phyloP scores from a whole-genome alignment of 2,329 filamentous ascomycete species.

The Fusarium stilboides region DNA sequence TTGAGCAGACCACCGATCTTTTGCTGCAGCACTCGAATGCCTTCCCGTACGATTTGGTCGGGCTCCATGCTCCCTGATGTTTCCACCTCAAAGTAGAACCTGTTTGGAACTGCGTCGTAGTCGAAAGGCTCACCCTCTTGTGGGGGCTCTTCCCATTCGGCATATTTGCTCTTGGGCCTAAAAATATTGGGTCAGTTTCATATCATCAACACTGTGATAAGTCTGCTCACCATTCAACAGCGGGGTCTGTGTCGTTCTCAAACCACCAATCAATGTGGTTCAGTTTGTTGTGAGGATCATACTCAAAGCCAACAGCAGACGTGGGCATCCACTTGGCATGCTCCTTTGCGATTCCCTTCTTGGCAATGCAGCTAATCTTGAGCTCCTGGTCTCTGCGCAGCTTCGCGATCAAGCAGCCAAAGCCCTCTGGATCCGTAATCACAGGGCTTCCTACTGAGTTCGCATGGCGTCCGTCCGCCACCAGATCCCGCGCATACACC shows the following conservation, averaged over 20 bases:
- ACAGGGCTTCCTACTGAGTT: conserved; percentile 88
- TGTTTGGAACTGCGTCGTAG: conserved; percentile 86
- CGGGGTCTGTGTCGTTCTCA: conserved; percentile 79
- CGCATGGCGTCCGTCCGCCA: conserved; percentile 77
- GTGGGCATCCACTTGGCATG: conserved; percentile 98
- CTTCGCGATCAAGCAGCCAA: conserved; percentile 91
- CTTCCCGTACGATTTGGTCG: conserved; percentile 89
- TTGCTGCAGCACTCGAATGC: conserved; percentile 88
- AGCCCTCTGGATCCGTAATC: conserved; percentile 84
- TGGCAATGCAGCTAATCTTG: conserved; percentile 91
- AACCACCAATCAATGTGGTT: conserved; percentile 96
- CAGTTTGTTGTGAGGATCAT: conserved; percentile 97
- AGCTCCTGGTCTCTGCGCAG: conserved; percentile 91
- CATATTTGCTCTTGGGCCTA: conserved; percentile 87
- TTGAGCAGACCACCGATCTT: conserved; percentile 88
- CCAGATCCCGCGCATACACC: conserved; percentile 91
- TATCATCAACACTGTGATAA: background rate
- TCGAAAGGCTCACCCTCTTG: conserved; percentile 90
- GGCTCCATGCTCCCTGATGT: conserved; percentile 89
- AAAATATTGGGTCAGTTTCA: conserved; percentile 7
- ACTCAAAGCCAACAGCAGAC: conserved; percentile 94
- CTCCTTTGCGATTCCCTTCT: conserved; percentile 99
- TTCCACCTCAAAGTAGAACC: conserved; percentile 96
- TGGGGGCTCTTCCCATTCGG: conserved; percentile 82
- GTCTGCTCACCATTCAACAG: conserved; percentile 83